Conservation (phyloP, 768 basidiomycete genomes). For the Dictyophora rubrovolvata region DNA sequence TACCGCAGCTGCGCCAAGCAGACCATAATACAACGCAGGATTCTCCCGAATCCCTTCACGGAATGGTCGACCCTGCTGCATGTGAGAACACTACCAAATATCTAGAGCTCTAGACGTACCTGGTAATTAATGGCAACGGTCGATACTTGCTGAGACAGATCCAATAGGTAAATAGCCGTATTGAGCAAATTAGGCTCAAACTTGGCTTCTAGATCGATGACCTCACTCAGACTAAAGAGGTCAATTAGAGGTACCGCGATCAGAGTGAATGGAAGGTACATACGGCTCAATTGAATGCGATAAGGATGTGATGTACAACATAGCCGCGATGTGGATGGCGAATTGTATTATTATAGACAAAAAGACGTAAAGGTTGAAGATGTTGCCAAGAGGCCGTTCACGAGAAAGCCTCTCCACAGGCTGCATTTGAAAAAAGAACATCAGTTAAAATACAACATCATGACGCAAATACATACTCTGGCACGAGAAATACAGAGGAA, state of each 20-base stretch:
- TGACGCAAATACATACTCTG: conserved; percentile 47
- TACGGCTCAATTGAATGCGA: conserved; percentile 71
- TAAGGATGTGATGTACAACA: conserved; percentile 89
- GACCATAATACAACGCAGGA: conserved; percentile 83
- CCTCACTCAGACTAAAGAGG: conserved; percentile 43
- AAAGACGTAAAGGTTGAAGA: conserved; percentile 94
- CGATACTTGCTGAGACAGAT: conserved; percentile 95
- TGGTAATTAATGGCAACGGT: conserved; percentile 99
- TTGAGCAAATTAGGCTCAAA: conserved; percentile 93
- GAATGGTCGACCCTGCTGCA: conserved; percentile 82
- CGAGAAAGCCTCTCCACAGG: conserved; percentile 93
- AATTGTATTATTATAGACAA: conserved; percentile 90
- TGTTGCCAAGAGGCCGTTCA: conserved; percentile 88
- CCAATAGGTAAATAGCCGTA: conserved; percentile 92
- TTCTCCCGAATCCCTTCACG: conserved; percentile 97
- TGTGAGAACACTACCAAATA: too few species aligned
- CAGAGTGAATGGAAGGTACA: conserved; percentile 23
- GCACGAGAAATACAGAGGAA: conserved; percentile 97
- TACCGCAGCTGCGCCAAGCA: conserved; percentile 79
- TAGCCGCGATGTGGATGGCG: conserved; percentile 78
- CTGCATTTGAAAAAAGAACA: conserved; percentile 27
- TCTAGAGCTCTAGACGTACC: conserved; percentile 24
- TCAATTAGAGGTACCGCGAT: conserved; percentile 2
- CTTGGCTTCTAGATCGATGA: conserved; percentile 88
- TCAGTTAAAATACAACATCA: neutral